Percentiles rank a stretch among this genome's conserved stretches.
phyloP scores from a whole-genome alignment of 2,329 filamentous ascomycete genomes.

The Colletotrichum tanaceti region DNA sequence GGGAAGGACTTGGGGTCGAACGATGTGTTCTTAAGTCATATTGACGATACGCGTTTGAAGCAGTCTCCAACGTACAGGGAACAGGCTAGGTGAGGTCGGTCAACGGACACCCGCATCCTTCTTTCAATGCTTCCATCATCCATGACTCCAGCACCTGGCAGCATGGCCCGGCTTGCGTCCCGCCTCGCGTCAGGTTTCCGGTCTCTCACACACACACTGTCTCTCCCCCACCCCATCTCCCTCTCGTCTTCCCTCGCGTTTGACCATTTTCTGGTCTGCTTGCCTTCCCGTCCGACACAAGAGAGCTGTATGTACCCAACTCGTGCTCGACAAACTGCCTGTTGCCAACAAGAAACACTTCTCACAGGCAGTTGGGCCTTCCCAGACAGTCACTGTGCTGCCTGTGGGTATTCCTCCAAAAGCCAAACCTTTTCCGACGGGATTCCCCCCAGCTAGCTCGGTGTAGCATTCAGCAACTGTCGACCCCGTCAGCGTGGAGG shows the following conservation, averaged over 20 bases:
- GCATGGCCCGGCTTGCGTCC: constrained; percentile 25
- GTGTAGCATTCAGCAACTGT: constrained; percentile 9
- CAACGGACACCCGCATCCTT: constrained; percentile 23
- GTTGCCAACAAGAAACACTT: constrained; percentile 23
- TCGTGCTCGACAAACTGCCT: constrained; percentile 24
- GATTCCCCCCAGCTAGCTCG: constrained; percentile 4
- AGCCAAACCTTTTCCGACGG: constrained; percentile 14
- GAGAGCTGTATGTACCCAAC: constrained; percentile 5
- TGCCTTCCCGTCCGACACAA: constrained; percentile 30
- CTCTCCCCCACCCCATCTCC: no score
- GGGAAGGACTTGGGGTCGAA: constrained; percentile 3
- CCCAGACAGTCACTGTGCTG: constrained; percentile 6
- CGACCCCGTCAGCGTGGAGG: constrained; percentile 17
- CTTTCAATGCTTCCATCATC: constrained; percentile 36
- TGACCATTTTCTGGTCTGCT: neutral
- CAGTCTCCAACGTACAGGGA: constrained; percentile 27
- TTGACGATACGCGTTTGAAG: constrained; percentile 33
- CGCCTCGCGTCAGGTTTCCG: constrained; percentile 13
- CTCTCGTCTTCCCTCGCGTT: neutral
- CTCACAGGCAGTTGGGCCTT: neutral
- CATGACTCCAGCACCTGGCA: constrained; percentile 30
- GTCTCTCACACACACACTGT: neutral
- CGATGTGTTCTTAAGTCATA: constrained; percentile 19
- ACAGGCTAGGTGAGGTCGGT: constrained; percentile 22
- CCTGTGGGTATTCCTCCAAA: neutral